Percentiles rank a stretch among this genome's conserved stretches.
These are phyloP conservation scores for Podosphaera fusca DNA, from an alignment of 2,329 filamentous ascomycete species.

Conservation along the genomic window DNA sequence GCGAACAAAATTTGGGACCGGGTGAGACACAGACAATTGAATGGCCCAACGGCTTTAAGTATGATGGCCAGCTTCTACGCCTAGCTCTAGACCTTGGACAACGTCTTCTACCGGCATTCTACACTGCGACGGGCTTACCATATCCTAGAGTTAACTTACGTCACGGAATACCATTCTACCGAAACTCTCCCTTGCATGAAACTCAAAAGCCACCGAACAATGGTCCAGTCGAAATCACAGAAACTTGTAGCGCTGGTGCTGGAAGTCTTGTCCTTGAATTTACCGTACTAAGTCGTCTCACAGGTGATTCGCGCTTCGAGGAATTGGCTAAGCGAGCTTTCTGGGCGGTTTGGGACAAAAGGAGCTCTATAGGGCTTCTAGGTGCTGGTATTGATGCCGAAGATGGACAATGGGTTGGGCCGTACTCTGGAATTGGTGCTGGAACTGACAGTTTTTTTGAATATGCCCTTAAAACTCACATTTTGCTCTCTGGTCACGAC, in stretches of 20 bases:
- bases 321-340: conserved; percentile 77
- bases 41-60: conserved; percentile 59
- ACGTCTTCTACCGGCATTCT: conserved; percentile 75
- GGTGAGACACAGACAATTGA: conserved; percentile 31
- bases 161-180: conserved; percentile 77
- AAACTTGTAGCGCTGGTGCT: conserved; percentile 93
- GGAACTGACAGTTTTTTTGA: conserved; percentile 98
- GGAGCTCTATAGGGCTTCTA: conserved; percentile 68
- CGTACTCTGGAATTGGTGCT: conserved; percentile 83
- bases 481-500: conserved; percentile 59
- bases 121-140: conserved; percentile 72
- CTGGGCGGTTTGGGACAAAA: conserved; percentile 83
- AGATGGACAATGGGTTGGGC: conserved; percentile 66
- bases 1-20: conserved; percentile 17
- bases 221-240: conserved; percentile 46
- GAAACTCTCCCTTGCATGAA: conserved; percentile 57
- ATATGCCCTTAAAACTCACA: conserved; percentile 85
- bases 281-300: conserved; percentile 68
- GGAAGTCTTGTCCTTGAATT: conserved; percentile 89
- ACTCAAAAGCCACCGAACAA: conserved; percentile 20
- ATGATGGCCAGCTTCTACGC: conserved; percentile 76
- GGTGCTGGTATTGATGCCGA: conserved; percentile 86
- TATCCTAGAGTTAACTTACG: conserved; percentile 88
- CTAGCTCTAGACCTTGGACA: conserved; percentile 68
- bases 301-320: conserved; percentile 72